Conservation (phyloP, 179 eudicot genomes). For the Silene coronaria region DNA sequence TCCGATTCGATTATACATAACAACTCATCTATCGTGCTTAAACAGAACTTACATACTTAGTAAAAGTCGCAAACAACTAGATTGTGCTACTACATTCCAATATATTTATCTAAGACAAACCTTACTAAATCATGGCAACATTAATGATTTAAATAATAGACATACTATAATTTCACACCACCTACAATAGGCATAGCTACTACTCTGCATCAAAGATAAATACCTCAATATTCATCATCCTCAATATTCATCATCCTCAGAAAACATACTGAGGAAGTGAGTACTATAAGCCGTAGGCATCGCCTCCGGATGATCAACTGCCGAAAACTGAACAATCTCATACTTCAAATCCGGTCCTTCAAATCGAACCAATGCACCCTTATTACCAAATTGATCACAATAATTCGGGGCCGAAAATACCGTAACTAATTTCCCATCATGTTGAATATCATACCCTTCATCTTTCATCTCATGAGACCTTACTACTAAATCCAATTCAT, state of each 20-base stretch:
- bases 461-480: slow-evolving; percentile 8
- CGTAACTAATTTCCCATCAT: slow-evolving; percentile 11
- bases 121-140: too few species aligned
- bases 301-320: not conserved
- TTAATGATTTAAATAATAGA: too few species aligned
- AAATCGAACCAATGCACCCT: not conserved
- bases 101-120: too few species aligned
- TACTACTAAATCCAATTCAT: slow-evolving; percentile 1
- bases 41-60: too few species aligned
- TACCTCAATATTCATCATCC: too few species aligned
- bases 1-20: too few species aligned
- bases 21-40: too few species aligned
- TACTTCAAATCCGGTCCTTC: not conserved
- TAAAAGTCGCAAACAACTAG: too few species aligned
- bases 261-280: not conserved
- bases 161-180: too few species aligned
- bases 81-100: too few species aligned
- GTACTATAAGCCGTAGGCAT: not conserved
- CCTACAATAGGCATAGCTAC: too few species aligned
- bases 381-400: not conserved
- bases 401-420: not conserved
- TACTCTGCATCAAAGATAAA: too few species aligned
- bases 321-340: not conserved
- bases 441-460: slow-evolving; percentile 8
- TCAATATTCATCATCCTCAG: not conserved